Evolutionary conservation across 202 grass and related monocot species (phyloP), one percentile per base, ranked within the genome.

Genomic region (Musa balbisiana): DNA sequence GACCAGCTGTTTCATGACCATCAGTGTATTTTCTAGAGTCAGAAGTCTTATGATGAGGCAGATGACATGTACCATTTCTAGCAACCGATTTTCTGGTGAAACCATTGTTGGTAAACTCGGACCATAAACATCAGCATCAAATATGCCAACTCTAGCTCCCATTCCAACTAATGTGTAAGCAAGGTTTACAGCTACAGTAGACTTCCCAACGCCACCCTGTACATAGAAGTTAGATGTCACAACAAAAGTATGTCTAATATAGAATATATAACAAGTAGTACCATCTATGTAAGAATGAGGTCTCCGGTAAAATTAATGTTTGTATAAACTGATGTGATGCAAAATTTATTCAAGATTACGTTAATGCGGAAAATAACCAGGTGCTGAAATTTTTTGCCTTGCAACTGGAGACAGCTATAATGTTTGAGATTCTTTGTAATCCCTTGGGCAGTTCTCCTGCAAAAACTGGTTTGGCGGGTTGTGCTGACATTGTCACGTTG

Each of bases 31-130:
- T 77, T 73, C 65, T 81, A 86, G 20, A 56, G 72, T 74, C 53
- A 84, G 76, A 84, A 84, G 75, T 54, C 71, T 10, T 75, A 78
- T 33, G 74, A 69, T 77, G 77, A 51, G 79, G 76, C 59, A 62
- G 26, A 85, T 71, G 78, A 81, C 62, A 80, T 69, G 74, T 91
- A 98, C 94, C 94, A 85, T 87, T 78, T 91, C 94, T 83, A 98
- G 80, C 56, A 98, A 67, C 2, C 94, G 94, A 69, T 92, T 93
- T 49, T 88, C 81, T 53, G 94, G 94, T 80, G 94, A 98, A 87
- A 98, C 94, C 94, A 98, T 93, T 52, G 91, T 98, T 74, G 94
- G 94, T 72, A 98, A 82, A 86, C 94, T 98, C 66, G 94, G 94
- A 49, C 94, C 91, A 23, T 91, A 98, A 33, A 93, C 88, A 83